Evolutionary conservation across 495 filamentous ascomycete species (phyloP).

Genomic region (Podospora tetraspora): DNA sequence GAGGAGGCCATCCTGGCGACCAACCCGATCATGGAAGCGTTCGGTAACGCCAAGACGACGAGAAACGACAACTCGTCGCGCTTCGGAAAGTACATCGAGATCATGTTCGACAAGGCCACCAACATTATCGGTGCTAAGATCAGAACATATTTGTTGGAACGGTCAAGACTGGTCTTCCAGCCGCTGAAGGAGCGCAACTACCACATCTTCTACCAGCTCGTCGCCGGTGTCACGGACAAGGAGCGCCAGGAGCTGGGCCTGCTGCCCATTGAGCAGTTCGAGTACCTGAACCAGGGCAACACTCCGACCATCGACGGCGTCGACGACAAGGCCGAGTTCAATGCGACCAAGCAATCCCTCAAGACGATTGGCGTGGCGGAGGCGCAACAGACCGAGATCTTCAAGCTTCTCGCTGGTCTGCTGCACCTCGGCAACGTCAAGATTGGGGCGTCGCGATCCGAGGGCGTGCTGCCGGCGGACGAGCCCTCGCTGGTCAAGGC

Average conservation of each 20-base stretch:
- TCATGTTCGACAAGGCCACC: slow-evolving; percentile 93
- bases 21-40: slow-evolving; percentile 99
- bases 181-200: slow-evolving; percentile 97
- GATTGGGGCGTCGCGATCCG: slow-evolving; percentile 82
- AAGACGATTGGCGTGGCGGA: slow-evolving; percentile 79
- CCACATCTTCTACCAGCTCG: slow-evolving; percentile 97
- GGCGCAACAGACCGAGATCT: slow-evolving; percentile 73
- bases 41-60: slow-evolving; percentile 98
- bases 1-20: slow-evolving; percentile 98
- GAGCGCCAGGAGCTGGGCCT: slow-evolving; percentile 75
- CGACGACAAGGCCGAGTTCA: slow-evolving; percentile 92
- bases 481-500: slow-evolving; percentile 80
- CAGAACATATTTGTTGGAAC: slow-evolving; percentile 89
- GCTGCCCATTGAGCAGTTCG: slow-evolving; percentile 79
- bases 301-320: slow-evolving; percentile 87
- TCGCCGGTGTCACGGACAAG: slow-evolving; percentile 84
- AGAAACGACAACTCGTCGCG: slow-evolving; percentile 98
- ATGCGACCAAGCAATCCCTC: slow-evolving; percentile 78
- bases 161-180: slow-evolving; percentile 96
- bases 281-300: slow-evolving; percentile 94
- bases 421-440: slow-evolving; percentile 95
- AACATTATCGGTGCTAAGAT: slow-evolving; percentile 99
- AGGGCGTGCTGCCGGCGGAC: slow-evolving; percentile 71
- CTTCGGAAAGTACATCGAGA: slow-evolving; percentile 99
- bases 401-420: slow-evolving; percentile 84